Base-by-base conservation (phyloP, 306 rosid species). In the Cicer yamashitae region DNA sequence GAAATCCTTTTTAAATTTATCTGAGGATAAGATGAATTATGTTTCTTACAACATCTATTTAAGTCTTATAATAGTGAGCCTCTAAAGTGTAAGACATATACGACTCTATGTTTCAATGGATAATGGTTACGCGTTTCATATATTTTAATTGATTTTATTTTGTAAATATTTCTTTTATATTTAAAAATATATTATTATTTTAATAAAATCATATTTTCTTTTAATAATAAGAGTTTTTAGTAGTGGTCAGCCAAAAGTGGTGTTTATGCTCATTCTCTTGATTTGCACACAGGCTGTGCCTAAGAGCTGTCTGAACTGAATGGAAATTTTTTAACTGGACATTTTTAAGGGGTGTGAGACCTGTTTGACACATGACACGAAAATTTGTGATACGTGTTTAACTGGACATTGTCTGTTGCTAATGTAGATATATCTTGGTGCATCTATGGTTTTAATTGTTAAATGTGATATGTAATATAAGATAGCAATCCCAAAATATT, bases 401-500 rank as follows among this genome's bases (percentile, higher is more conserved):
- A 25, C 34, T 25, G 34, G 34, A 25, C 34, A 25, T 25, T 3
- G 34, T 25, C 34, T 34, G 44, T 54, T 54, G 48, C 38, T 64
- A 30, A 30, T 64, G 52, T 53, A 7, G 30, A 12, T 76, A 34
- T 71, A 10, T 17, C 34, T 40, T 5, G 10, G 34, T 47, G 65
- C 41, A 69, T 70, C 20, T 18, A 22, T 48, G 67, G 45, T 61
- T 67, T 54, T 25, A 11, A 37, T 22, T 76, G 39, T 70, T 38
- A 70, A 61, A 70, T 69, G 58, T 18, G 70, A 25, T 17, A 30
- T 15, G 39, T 7, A 14, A 54, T 53, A 54, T 10, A 61, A 61
- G 54, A 52, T 53, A 76, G 60, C 77, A 70, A 66, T 52, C 34
- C 41, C 54, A 52, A 30, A 51, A n/a, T 15, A 51, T 25, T 70